phyloP scores from a whole-genome alignment of 306 rosid species.

The Cucumis cinereus region DNA sequence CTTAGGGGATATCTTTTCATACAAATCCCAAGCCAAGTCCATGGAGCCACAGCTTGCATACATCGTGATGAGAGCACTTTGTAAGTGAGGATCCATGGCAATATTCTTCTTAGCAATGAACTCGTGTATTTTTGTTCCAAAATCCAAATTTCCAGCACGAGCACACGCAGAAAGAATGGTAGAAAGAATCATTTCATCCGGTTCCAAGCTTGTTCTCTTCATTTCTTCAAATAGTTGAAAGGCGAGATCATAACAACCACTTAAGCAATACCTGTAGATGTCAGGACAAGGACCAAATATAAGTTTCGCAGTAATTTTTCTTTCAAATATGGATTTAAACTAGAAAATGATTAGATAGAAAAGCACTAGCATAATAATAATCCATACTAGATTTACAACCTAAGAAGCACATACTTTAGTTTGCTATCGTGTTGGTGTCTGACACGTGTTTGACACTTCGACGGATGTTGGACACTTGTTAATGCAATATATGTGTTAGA shows the following conservation, averaged over 20 bases:
- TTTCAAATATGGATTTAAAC: background rate
- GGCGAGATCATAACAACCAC: slow-evolving; percentile 45
- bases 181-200: slow-evolving; percentile 53
- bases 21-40: slow-evolving; percentile 53
- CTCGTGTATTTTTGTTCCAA: slow-evolving; percentile 31
- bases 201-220: slow-evolving; percentile 36
- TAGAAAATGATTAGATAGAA: background rate
- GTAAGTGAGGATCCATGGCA: slow-evolving; percentile 30
- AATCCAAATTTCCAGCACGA: slow-evolving; percentile 27
- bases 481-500: too few species aligned
- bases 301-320: background rate
- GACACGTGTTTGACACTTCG: too few species aligned
- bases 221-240: slow-evolving; percentile 55
- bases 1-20: slow-evolving; percentile 26
- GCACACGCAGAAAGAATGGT: slow-evolving; percentile 63
- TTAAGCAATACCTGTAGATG: slow-evolving; percentile 45
- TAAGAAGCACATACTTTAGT: too few species aligned
- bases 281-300: background rate
- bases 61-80: slow-evolving; percentile 55
- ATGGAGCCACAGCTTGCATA: slow-evolving; percentile 58
- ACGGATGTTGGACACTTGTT: too few species aligned
- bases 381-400: too few species aligned
- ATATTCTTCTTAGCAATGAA: slow-evolving; percentile 24
- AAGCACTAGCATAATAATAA: background rate
- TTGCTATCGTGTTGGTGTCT: too few species aligned